Percentiles rank a stretch among this genome's conserved stretches.
Conservation (phyloP, 768 basidiomycete genomes). For the Hortiboletus campestris region DNA sequence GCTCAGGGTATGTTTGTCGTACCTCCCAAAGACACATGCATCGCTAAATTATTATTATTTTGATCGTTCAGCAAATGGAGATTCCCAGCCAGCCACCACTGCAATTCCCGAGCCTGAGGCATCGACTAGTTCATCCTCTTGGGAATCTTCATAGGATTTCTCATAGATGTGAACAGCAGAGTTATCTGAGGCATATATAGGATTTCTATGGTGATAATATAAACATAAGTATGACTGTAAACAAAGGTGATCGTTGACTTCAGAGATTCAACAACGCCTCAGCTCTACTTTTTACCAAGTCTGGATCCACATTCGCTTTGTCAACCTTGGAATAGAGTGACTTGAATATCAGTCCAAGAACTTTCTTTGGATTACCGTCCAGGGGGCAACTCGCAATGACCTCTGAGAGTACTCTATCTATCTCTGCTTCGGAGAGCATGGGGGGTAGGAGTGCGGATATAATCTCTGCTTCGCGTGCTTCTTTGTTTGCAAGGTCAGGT, state of each 20-base stretch:
- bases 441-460: slow-evolving; percentile 60
- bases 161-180: background rate
- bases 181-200: background rate
- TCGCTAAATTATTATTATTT: background rate
- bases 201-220: background rate
- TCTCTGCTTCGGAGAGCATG: slow-evolving; percentile 49
- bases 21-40: background rate
- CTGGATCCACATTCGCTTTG: slow-evolving; percentile 54
- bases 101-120: background rate
- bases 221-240: background rate
- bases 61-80: background rate
- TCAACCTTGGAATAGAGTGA: slow-evolving; percentile 62
- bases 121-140: background rate
- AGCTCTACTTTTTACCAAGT: slow-evolving; percentile 54
- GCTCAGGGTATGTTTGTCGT: slow-evolving; percentile 13
- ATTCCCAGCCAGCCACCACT: background rate
- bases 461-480: slow-evolving; percentile 53
- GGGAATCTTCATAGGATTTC: slow-evolving; percentile 2
- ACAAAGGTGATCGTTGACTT: background rate
- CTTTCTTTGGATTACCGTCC: slow-evolving; percentile 21
- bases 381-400: slow-evolving; percentile 33
- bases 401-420: slow-evolving; percentile 50
- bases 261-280: slow-evolving; percentile 35
- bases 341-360: slow-evolving; percentile 54
- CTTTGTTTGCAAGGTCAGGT: slow-evolving; percentile 62